phyloP scores from a whole-genome alignment of 495 filamentous ascomycete genomes.

The Xylaria grammica region DNA sequence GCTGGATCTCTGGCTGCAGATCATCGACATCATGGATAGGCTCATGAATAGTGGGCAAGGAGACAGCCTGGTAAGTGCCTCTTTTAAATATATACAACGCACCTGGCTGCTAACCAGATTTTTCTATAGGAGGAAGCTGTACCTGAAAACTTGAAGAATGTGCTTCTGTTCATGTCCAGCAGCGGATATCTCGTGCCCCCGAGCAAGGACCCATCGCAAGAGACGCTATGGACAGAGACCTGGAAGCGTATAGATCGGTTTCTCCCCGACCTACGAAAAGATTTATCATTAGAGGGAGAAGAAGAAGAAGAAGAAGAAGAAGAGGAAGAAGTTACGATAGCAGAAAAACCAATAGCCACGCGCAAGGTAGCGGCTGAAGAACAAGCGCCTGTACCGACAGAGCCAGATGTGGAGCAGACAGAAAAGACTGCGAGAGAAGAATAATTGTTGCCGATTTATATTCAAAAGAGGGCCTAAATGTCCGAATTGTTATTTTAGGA shows the following conservation, averaged over 20 bases:
- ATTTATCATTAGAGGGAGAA: slow-evolving; percentile 52
- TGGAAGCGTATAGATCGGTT: slow-evolving; percentile 91
- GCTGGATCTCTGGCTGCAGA: slow-evolving; percentile 90
- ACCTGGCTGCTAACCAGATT: slow-evolving; percentile 26
- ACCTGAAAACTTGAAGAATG: slow-evolving; percentile 94
- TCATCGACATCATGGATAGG: slow-evolving; percentile 92
- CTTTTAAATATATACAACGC: not conserved
- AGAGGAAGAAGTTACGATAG: slow-evolving; percentile 5
- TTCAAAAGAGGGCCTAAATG: not conserved
- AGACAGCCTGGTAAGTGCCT: slow-evolving; percentile 75
- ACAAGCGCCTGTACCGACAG: slow-evolving; percentile 11
- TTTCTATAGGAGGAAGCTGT: slow-evolving; percentile 86
- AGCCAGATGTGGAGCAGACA: slow-evolving; percentile 17
- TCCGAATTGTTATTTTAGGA: not conserved
- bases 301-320: slow-evolving; percentile 39
- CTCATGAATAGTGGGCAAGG: slow-evolving; percentile 96
- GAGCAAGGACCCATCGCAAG: slow-evolving; percentile 60
- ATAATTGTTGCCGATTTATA: not conserved
- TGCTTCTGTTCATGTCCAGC: slow-evolving; percentile 92
- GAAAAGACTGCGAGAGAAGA: slow-evolving; percentile 20
- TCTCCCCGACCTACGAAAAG: slow-evolving; percentile 71
- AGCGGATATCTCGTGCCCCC: slow-evolving; percentile 83
- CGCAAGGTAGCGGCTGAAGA: slow-evolving; percentile 46
- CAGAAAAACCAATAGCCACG: slow-evolving; percentile 50
- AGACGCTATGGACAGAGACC: slow-evolving; percentile 76